Evolutionary conservation across 1,284 basidiomycete genomes (phyloP).

Genomic region (Fomitopsis betulina): DNA sequence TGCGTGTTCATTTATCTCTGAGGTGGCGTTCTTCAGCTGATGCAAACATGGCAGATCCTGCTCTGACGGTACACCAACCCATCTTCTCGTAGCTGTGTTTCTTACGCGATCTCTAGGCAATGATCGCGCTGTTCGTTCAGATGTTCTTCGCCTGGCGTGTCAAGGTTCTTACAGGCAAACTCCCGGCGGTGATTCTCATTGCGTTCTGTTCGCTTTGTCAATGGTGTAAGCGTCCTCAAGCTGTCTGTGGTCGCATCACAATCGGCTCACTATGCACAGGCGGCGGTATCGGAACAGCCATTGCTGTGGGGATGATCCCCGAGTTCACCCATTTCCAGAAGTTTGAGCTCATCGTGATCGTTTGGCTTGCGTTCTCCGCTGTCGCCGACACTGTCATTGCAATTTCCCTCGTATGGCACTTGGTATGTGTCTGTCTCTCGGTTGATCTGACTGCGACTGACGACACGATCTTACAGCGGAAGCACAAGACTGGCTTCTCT

Average conservation of each 20-base stretch:
- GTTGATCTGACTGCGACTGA: neutral
- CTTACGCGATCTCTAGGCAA: constrained; percentile 20
- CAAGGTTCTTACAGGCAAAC: constrained; percentile 30
- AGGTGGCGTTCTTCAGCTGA: neutral
- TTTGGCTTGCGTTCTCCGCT: constrained; percentile 31
- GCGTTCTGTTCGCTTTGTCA: constrained; percentile 25
- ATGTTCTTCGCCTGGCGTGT: constrained; percentile 42
- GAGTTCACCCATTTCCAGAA: constrained; percentile 32
- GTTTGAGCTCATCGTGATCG: constrained; percentile 32
- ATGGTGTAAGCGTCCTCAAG: constrained; percentile 21
- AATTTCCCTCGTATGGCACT: constrained; percentile 27
- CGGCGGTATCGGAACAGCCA: constrained; percentile 31
- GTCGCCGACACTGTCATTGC: constrained; percentile 30
- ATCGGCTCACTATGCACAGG: constrained; percentile 14
- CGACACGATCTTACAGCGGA: constrained; percentile 25
- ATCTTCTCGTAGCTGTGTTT: neutral
- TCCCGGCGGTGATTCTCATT: constrained; percentile 22
- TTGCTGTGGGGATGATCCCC: constrained; percentile 30
- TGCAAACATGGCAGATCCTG: constrained; percentile 22
- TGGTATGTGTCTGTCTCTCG: constrained; percentile 16
- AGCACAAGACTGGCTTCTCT: constrained; percentile 35
- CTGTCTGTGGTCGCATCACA: neutral
- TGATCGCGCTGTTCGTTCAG: constrained; percentile 37
- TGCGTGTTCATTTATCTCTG: constrained; percentile 1
- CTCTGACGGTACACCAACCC: constrained; percentile 24